Evolutionary conservation across 2,329 filamentous ascomycete genomes (phyloP), one percentile per base, ranked within the genome.

Genomic region (Aureobasidium sp.): DNA sequence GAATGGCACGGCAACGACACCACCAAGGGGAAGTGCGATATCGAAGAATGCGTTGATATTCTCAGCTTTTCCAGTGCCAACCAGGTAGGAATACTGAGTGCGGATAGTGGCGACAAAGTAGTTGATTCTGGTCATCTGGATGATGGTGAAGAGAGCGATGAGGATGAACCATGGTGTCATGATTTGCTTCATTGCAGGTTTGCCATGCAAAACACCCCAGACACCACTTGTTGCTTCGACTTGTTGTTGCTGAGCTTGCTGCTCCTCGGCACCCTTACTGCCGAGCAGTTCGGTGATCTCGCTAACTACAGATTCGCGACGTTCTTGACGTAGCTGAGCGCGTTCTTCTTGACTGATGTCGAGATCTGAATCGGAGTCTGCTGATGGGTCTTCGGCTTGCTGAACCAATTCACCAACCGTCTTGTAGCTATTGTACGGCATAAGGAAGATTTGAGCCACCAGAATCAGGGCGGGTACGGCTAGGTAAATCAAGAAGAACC

Each of bases 91-190:
- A 74, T 95, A 95, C 72, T 96, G 91, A 1, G 86, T 80, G 1
- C 88, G 82, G 64, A 95, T 86, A 2, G 91, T 95, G 3, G 91
- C 90, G 57, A 96, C 89, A 70, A 95, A 95, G 77, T 91, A 95
- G 75, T 95, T 95, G 80, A 95, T 95, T 10, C 78, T 68, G 15
- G 70, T 68, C 76, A 80, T 83, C 70, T 81, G 79, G 29, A 81
- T 63, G 46, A 81, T 73, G 3, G 90, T 95, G 71, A 95, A 93
- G 21, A 90, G 74, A 5, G 89, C 88, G 67, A 95, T 89, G 38
- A 95, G 79, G 19, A 90, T 77, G 71, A 94, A 96, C 90, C 90
- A 96, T 0, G 87, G 87, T 2, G 87, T 89, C 8, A 76, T 73
- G 65, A 96, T 87, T 73, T 96, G 92, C 67, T 89, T 75, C 23